These are phyloP conservation scores for Amauroascus verrucosus DNA, from an alignment of 2,329 filamentous ascomycete genomes.

Conservation along the genomic window DNA sequence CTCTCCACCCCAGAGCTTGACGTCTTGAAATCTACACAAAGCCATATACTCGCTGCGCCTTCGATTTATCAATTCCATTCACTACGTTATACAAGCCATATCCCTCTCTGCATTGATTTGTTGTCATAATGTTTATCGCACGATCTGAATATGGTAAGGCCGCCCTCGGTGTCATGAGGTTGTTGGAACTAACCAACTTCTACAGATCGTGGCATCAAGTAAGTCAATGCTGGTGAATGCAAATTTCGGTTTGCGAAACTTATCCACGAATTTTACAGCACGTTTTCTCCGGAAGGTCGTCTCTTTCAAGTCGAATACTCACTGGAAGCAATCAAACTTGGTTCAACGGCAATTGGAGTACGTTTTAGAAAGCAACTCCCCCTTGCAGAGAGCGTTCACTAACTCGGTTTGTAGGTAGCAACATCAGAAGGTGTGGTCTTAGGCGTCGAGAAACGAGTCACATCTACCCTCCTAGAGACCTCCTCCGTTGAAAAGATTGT, in stretches of 20 bases:
- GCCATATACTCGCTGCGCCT: background rate
- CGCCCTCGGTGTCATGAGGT: conserved; percentile 16
- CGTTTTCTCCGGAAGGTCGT: conserved; percentile 98
- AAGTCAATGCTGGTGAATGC: conserved; percentile 32
- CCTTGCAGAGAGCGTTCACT: conserved; percentile 1
- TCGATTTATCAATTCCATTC: background rate
- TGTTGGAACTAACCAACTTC: conserved; percentile 16
- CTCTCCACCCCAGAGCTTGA: background rate
- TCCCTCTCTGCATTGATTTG: conserved; percentile 30
- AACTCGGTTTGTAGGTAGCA: conserved; percentile 49
- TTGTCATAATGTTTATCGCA: conserved; percentile 89
- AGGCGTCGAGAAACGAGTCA: conserved; percentile 97
- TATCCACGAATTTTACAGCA: conserved; percentile 47
- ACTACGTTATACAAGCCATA: background rate
- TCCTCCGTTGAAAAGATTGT: conserved; percentile 99
- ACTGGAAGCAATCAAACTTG: conserved; percentile 98
- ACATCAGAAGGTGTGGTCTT: conserved; percentile 92
- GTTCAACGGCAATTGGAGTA: conserved; percentile 93
- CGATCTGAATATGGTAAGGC: conserved; percentile 96
- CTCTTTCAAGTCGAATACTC: conserved; percentile 99
- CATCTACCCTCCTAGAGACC: conserved; percentile 90
- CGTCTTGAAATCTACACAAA: conserved; percentile 1
- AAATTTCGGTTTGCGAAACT: conserved; percentile 16
- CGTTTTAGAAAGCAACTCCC: conserved; percentile 19
- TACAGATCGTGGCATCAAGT: conserved; percentile 95